Base-by-base conservation (phyloP, 768 basidiomycete genomes). In the Fomitopsis pulvina region DNA sequence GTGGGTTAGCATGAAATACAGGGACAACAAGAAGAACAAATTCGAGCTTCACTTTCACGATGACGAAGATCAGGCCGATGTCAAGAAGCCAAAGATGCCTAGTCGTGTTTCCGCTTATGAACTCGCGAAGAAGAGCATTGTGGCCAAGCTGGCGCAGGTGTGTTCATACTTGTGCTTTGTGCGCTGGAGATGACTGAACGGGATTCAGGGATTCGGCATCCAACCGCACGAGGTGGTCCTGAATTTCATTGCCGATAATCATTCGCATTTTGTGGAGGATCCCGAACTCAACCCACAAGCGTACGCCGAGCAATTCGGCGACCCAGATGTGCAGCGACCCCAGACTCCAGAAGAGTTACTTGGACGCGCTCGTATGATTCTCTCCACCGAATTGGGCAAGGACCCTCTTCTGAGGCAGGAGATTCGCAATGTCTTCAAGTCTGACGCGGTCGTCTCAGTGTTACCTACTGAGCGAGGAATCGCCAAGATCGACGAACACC, bases 311-410 rank as follows among this genome's bases (percentile, higher is more conserved):
- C 87, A 90, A 57, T 98, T 85, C 66, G 78, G 76, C 12, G 87
- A 87, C 57, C 77, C 83, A 1, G 83, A 87, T 60, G 78, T 79
- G 4, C 29, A 63, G 37, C 81, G 78, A 52, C 74, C 78, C 1
- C 75, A 75, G 57, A 60, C 78, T 9, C 69, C 83, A 0, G 83
- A 89, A 48, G 85, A 90, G 47, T 63, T 88, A 24, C 76, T 92
- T 41, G 74, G 74, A 41, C 79, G 79, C 28, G 88, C 91, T 9
- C 80, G 89, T 42, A 78, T 90, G 74, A 85, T 98, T 49, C 69
- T 98, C 41, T 78, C 86, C 5, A 91, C 88, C 0, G 96, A 98
- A 64, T 76, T 98, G 16, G 89, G 90, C 28, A 94, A 89, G 62
- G 95, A 99, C 64, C 95, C 95, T 11, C 69, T 92, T 10, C 76